Conservation (phyloP, 441 rosid genomes). For the Codiaeum variegatum region DNA sequence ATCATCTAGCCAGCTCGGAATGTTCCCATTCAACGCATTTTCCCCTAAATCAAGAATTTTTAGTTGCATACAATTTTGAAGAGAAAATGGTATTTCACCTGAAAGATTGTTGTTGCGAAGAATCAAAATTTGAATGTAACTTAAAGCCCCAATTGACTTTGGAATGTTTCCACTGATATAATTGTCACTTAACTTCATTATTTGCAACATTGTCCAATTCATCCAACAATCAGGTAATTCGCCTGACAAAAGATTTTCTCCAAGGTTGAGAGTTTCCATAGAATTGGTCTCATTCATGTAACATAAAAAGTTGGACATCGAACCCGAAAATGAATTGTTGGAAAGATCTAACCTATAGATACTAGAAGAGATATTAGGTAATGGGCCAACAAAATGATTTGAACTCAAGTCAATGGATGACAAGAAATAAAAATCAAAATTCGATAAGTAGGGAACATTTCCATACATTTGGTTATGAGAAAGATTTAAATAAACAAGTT, state of each 20-base stretch:
- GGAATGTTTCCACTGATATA: no score
- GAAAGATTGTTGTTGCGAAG: no score
- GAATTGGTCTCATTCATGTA: not conserved
- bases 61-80: not conserved
- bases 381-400: not conserved
- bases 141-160: no score
- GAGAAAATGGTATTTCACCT: conserved; percentile 10
- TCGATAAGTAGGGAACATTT: not conserved
- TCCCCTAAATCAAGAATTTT: not conserved
- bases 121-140: no score
- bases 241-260: conserved; percentile 11
- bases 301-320: conserved; percentile 9
- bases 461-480: conserved; percentile 4
- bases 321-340: conserved; percentile 4
- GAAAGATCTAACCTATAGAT: not conserved
- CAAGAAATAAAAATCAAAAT: not conserved
- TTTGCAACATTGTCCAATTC: not conserved
- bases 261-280: not conserved
- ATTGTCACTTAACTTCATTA: not conserved
- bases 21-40: not conserved
- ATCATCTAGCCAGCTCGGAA: not conserved
- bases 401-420: not conserved
- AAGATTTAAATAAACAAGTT: not conserved
- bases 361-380: not conserved
- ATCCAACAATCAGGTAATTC: not conserved